phyloP scores from a whole-genome alignment of 2,329 filamentous ascomycete species.

The Sclerotinia minor region DNA sequence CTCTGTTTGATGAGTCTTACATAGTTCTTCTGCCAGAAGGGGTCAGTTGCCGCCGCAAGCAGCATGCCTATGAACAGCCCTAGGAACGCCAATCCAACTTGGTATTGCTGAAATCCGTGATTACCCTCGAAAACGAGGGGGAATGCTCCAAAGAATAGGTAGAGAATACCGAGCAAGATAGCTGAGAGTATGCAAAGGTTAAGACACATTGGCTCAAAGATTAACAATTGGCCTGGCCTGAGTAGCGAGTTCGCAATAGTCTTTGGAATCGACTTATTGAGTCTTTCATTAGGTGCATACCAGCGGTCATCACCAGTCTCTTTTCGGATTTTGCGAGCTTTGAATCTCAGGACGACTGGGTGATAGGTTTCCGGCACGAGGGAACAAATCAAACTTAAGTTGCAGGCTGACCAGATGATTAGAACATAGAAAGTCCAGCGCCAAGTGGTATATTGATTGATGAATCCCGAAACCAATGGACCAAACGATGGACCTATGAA shows the following conservation, averaged over 20 bases:
- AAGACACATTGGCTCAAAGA: conserved; percentile 82
- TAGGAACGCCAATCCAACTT: conserved; percentile 77
- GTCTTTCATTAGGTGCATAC: conserved; percentile 74
- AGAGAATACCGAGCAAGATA: conserved; percentile 82
- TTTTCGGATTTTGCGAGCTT: conserved; percentile 67
- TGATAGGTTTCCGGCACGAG: conserved; percentile 89
- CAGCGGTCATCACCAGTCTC: conserved; percentile 77
- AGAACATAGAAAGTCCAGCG: conserved; percentile 83
- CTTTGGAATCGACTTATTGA: conserved; percentile 63
- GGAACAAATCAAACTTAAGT: conserved; percentile 64
- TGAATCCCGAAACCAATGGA: conserved; percentile 72
- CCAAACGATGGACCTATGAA: conserved; percentile 63
- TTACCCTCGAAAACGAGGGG: conserved; percentile 73
- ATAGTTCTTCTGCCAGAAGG: conserved; percentile 65
- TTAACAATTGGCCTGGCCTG: conserved; percentile 70
- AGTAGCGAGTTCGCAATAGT: conserved; percentile 61
- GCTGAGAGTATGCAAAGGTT: conserved; percentile 80
- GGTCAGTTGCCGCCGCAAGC: conserved; percentile 60
- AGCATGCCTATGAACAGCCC: conserved; percentile 70
- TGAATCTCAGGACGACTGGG: conserved; percentile 69
- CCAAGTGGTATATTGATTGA: conserved; percentile 74
- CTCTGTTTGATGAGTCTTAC: conserved; percentile 56
- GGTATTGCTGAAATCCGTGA: conserved; percentile 76
- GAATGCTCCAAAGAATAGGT: conserved; percentile 90
- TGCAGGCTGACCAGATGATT: conserved; percentile 73